Evolutionary conservation across 1,139 yeast genomes (phyloP).

Genomic region (Kazachstania sp.): DNA sequence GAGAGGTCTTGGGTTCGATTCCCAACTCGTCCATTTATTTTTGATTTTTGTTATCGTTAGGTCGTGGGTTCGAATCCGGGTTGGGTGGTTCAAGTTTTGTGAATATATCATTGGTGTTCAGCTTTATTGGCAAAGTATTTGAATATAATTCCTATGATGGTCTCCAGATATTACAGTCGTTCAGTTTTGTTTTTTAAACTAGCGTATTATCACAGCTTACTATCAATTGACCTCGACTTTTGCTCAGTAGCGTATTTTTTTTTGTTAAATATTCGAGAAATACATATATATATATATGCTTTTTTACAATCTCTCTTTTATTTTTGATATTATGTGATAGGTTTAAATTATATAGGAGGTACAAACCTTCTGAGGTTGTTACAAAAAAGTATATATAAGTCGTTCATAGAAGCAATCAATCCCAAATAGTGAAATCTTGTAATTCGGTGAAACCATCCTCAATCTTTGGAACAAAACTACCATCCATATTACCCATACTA

Average conservation of each 20-base stretch:
- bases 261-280: no score
- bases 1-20: slow-evolving; percentile 10
- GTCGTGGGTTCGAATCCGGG: no score
- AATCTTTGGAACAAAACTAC: slow-evolving; percentile 9
- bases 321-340: neutral
- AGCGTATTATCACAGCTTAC: no score
- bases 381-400: neutral
- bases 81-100: no score
- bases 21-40: slow-evolving; percentile 9
- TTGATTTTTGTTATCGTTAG: neutral
- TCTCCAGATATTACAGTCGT: no score
- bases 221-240: no score
- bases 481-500: slow-evolving; percentile 2
- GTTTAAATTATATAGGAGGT: neutral
- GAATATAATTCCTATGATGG: no score
- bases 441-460: slow-evolving; percentile 13
- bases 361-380: neutral
- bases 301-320: no score
- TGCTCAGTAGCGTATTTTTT: no score
- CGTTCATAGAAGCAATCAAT: neutral
- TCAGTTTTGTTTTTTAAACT: no score
- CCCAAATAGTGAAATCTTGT: slow-evolving; percentile 15
- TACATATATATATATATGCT: no score
- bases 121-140: no score
- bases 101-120: neutral